These are phyloP conservation scores for Fusarium nematophilum DNA, from an alignment of 2,329 filamentous ascomycete genomes.

Conservation along the genomic window DNA sequence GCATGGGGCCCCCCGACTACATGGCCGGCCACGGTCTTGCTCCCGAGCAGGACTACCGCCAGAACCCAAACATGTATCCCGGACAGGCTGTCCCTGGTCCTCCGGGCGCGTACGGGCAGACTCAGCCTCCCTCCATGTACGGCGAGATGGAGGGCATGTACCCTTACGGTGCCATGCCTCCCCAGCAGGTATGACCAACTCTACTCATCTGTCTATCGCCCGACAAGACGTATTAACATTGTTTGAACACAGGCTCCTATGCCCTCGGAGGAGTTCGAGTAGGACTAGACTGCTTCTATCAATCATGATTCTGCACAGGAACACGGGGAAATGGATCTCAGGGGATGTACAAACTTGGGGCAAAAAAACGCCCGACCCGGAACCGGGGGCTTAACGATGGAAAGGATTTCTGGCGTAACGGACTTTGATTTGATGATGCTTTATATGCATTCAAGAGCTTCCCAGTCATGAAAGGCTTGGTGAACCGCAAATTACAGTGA, in stretches of 20 bases:
- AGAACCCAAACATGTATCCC: constrained; percentile 83
- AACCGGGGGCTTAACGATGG: constrained; percentile 16
- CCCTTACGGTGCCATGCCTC: constrained; percentile 80
- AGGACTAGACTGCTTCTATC: constrained; percentile 16
- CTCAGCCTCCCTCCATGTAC: constrained; percentile 78
- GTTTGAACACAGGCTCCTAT: constrained; percentile 52
- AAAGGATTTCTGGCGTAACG: constrained; percentile 39
- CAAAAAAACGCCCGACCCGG: constrained; percentile 12
- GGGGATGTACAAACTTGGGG: constrained; percentile 22
- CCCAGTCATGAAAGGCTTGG: constrained; percentile 18
- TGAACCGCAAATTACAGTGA: constrained; percentile 26
- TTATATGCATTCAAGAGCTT: constrained; percentile 22
- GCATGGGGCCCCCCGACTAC: constrained; percentile 71
- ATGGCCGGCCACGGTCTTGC: constrained; percentile 72
- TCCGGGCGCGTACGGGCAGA: constrained; percentile 78
- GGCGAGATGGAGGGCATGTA: constrained; percentile 88
- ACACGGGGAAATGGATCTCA: constrained; percentile 5
- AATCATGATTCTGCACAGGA: no score
- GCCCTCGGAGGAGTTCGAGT: constrained; percentile 60
- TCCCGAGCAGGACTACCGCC: constrained; percentile 82
- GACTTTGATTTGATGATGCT: constrained; percentile 20
- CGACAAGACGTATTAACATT: constrained; percentile 21
- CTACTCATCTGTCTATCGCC: background rate
- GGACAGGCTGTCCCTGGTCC: constrained; percentile 81
- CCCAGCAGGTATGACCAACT: constrained; percentile 76